Base-by-base conservation (phyloP, 371 early-diverging fungal genomes). In the Smittium mucronatum region DNA sequence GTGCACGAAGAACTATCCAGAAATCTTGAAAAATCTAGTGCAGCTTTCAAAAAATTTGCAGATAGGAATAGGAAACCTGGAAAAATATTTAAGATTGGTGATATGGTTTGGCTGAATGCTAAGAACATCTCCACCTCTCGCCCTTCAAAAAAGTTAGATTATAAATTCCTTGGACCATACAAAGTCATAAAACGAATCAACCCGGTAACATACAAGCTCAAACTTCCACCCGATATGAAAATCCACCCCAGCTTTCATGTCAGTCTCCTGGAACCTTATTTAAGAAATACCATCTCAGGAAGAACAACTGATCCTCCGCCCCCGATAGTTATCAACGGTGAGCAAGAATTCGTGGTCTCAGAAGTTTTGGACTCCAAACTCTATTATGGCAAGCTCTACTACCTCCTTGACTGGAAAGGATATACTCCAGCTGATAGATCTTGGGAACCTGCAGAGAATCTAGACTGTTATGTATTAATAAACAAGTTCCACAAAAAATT, bases 61-160 rank as follows among this genome's bases (percentile, higher is more conserved):
- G 63, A 61, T 61, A 61, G 63, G n/a, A 61, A 61, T 16, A 5
- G 63, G 11, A 11, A 5, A 11, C 17, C 28, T 61, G n/a, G 5
- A 32, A 61, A 32, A 16, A 32, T 15, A 30, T 61, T 11, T n/a
- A 61, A 32, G n/a, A n/a, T 73, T 15, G 78, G 77, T 31, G 76
- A 78, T 26, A 70, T 68, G 36, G 81, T 81, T 0, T 79, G 70
- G 68, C 64, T 82, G 0, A 35, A 69, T 0, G n/a, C 64, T 2
- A 70, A 47, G 11, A 68, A 79, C 47, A 69, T 80, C 34, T 36
- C 63, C 57, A 57, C 78, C 0, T n/a, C 60, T 34, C 36, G 74
- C 17, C 76, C 76, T 17, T 69, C 73, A 1, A 25, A n/a, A 0
- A 80, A 77, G 57, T 26, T 77, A n/a, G 77, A 78, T 26, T 58